Evolutionary conservation across 2,329 filamentous ascomycete species (phyloP).

Genomic region (Calonectria pseudoreteaudii): DNA sequence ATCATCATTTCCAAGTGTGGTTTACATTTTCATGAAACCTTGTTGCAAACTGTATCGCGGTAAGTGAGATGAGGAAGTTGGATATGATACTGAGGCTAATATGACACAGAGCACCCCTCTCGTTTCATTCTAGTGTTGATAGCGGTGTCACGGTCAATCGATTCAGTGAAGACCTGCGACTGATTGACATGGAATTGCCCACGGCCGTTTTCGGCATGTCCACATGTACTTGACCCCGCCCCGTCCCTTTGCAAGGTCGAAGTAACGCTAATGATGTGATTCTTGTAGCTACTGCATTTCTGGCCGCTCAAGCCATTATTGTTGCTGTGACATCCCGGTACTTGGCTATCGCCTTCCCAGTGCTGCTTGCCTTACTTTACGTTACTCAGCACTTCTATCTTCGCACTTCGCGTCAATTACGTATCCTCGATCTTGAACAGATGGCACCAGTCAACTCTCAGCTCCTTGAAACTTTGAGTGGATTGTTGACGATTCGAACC

Average conservation of each 20-base stretch:
- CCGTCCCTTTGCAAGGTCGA: not conserved
- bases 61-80: not conserved
- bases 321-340: conserved; percentile 46
- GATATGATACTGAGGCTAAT: not conserved
- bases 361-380: conserved; percentile 44
- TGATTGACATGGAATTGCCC: conserved; percentile 39
- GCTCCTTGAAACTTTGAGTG: conserved; percentile 58
- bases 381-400: conserved; percentile 35
- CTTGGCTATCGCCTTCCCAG: conserved; percentile 46
- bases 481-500: conserved; percentile 60
- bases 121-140: conserved; percentile 33
- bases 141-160: conserved; percentile 37
- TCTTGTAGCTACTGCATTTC: not conserved
- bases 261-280: not conserved
- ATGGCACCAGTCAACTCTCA: conserved; percentile 51
- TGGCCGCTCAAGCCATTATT: conserved; percentile 28
- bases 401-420: conserved; percentile 52
- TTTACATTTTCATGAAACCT: conserved; percentile 11
- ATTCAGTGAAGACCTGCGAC: conserved; percentile 36
- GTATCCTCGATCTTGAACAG: conserved; percentile 50
- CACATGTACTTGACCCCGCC: not conserved
- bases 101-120: conserved; percentile 24
- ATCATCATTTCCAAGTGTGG: conserved; percentile 16
- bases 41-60: conserved; percentile 15
- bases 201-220: conserved; percentile 34